Evolutionary conservation across 768 basidiomycete genomes (phyloP).

Genomic region (Neoboletus magnificus): DNA sequence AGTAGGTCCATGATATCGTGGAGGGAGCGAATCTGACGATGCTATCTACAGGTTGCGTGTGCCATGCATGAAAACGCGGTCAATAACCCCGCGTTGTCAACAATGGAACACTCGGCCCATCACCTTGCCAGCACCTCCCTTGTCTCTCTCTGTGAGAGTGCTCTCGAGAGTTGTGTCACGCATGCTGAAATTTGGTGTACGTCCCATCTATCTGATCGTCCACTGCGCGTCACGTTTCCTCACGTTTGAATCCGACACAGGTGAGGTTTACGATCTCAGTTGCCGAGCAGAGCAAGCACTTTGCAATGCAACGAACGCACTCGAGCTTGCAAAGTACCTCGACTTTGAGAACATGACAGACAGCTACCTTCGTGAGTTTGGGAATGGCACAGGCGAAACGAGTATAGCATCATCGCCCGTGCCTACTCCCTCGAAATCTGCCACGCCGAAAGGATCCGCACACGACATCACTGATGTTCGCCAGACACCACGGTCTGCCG

Average conservation of each 20-base stretch:
- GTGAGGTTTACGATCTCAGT: neutral
- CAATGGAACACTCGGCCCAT: constrained; percentile 2
- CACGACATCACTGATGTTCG: neutral
- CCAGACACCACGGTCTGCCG: neutral
- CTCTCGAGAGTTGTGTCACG: neutral
- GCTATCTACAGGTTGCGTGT: constrained; percentile 14
- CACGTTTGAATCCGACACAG: constrained; percentile 5
- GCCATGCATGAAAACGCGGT: constrained; percentile 26
- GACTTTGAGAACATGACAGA: neutral
- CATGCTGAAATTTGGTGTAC: constrained; percentile 6
- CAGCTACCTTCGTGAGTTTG: neutral
- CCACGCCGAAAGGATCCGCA: neutral
- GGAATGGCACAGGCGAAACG: neutral
- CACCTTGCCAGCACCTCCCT: constrained; percentile 8
- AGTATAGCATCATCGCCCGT: neutral
- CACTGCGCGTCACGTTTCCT: neutral
- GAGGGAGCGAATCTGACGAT: neutral
- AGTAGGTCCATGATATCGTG: constrained; percentile 2
- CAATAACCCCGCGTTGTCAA: constrained; percentile 10
- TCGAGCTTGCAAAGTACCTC: constrained; percentile 6
- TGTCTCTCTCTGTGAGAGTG: constrained; percentile 1
- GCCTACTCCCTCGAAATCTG: neutral
- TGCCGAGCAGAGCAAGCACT: neutral
- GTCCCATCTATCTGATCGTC: neutral
- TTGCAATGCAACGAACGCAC: neutral